Conservation (phyloP, 306 rosid genomes). For the Lathyrus oleraceus region DNA sequence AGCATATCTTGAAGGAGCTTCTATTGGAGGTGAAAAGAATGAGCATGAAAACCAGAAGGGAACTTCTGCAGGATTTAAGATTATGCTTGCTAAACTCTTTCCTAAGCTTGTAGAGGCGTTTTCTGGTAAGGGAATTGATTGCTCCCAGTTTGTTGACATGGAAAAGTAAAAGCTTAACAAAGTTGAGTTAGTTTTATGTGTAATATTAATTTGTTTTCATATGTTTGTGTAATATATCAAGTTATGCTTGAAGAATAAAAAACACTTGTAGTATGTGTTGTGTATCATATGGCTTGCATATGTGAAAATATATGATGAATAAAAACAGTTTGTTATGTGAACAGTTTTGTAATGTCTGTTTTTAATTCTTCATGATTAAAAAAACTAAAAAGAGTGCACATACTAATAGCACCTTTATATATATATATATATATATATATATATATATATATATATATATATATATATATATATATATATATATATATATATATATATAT, state of each 20-base stretch:
- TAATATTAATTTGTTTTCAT: conserved; percentile 31
- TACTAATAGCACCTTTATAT: no score
- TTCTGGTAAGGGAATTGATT: conserved; percentile 67
- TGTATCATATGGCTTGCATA: conserved; percentile 39
- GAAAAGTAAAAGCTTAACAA: conserved; percentile 35
- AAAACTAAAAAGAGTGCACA: no score
- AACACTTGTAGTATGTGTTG: conserved; percentile 2
- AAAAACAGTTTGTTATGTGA: not conserved
- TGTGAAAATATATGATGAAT: conserved; percentile 28
- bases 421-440: no score
- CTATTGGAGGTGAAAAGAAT: conserved; percentile 46
- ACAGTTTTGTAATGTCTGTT: not conserved
- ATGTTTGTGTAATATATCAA: conserved; percentile 39
- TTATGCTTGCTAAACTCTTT: conserved; percentile 86
- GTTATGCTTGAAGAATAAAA: conserved; percentile 7
- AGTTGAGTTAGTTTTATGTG: conserved; percentile 30
- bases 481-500: no score
- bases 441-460: no score
- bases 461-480: no score
- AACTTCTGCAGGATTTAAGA: conserved; percentile 80
- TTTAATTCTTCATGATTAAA: no score
- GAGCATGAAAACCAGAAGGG: conserved; percentile 50
- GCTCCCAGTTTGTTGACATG: conserved; percentile 55
- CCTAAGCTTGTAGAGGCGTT: conserved; percentile 80
- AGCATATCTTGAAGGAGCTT: conserved; percentile 79